Evolutionary conservation across 345 rosid genomes (phyloP), one percentile per base, ranked within the genome.

Genomic region (Gossypium raimondii): DNA sequence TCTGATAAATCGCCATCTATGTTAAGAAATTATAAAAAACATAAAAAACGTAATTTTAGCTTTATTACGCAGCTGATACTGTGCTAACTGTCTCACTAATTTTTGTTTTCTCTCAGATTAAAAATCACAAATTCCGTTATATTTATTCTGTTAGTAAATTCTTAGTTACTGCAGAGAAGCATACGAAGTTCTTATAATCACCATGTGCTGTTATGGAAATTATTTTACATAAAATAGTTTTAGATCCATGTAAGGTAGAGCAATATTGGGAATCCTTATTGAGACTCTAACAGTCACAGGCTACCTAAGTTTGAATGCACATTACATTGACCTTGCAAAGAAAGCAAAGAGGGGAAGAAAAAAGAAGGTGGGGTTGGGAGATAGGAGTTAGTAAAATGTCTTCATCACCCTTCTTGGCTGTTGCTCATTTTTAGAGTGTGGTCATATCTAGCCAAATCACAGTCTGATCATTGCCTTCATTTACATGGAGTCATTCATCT

Each of bases 401-500:
- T 60, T 3, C 66, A 61, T 61, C 45, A 27, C n/a, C 66, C 16
- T 29, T 61, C 44, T 61, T 61, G 66, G 11, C 38, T 22, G 48
- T 67, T 16, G 11, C 34, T 22, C 29, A 58, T 10, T 20, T 68
- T 68, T 27, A 68, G 73, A 69, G 58, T 69, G 56, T 25, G 17
- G 14, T 69, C 59, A 51, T 51, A 11, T 70, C 48, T 34, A 34
- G 50, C 11, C 50, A 11, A 38, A 12, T 25, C 72, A 43, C 22
- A 48, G 66, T 63, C 29, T 75, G 53, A 60, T 51, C 67, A 38
- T 1, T 60, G 52, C 43, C 29, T 22, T 44, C 51, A 59, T 68
- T 75, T 75, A 43, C 44, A 13, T 47, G n/a, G 50, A 70, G 16
- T 66, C n/a, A 34, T 73, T 7, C 55, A 67, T 25, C 78, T 24